Conservation (phyloP, 495 filamentous ascomycete genomes). For the Aspergillus affinis region DNA sequence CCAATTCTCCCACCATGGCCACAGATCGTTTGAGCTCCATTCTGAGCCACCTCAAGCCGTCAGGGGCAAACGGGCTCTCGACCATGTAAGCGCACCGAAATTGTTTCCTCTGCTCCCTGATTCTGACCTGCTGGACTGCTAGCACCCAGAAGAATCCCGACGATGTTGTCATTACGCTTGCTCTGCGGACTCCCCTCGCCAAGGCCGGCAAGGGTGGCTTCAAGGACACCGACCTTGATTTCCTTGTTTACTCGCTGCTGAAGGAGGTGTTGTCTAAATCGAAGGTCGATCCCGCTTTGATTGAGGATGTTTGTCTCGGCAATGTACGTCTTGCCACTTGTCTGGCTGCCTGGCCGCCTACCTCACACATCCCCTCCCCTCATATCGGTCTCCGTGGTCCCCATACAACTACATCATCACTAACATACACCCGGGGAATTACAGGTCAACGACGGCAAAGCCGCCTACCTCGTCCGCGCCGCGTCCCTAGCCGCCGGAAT, state of each 20-base stretch:
- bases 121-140: slow-evolving; percentile 9
- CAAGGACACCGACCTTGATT: slow-evolving; percentile 92
- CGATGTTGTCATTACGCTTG: slow-evolving; percentile 90
- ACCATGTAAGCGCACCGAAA: slow-evolving; percentile 63
- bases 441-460: slow-evolving; percentile 81
- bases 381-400: neutral
- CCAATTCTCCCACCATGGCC: slow-evolving; percentile 60
- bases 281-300: slow-evolving; percentile 74
- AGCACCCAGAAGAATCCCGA: slow-evolving; percentile 94
- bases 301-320: slow-evolving; percentile 91
- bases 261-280: slow-evolving; percentile 72
- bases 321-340: slow-evolving; percentile 59
- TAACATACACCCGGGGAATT: neutral
- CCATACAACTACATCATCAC: neutral
- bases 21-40: slow-evolving; percentile 82
- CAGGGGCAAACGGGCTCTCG: slow-evolving; percentile 51
- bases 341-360: no score
- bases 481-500: slow-evolving; percentile 89
- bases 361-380: neutral
- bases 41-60: slow-evolving; percentile 80
- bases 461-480: slow-evolving; percentile 86
- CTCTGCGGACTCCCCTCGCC: slow-evolving; percentile 73
- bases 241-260: slow-evolving; percentile 74
- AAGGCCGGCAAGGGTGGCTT: slow-evolving; percentile 84
- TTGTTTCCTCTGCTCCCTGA: neutral